Evolutionary conservation across 495 filamentous ascomycete species (phyloP), one percentile per base, ranked within the genome.

Genomic region (Geopyxis carbonaria): DNA sequence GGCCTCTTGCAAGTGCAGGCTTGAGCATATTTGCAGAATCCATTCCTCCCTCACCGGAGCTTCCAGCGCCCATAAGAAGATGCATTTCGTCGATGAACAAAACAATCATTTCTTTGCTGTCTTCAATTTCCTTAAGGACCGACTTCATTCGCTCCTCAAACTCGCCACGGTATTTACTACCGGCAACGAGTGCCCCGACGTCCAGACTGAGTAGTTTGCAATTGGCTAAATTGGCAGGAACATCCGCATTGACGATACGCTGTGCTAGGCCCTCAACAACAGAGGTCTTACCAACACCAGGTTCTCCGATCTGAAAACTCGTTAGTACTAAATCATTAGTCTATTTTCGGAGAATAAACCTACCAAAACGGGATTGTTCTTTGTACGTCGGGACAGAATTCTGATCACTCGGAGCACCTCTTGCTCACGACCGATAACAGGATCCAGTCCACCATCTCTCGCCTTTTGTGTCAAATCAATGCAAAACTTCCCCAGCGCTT

Each of bases 61-160:
- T 70, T 27, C 89, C 89, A 43, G 89, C 89, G 24, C 89, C 89
- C 89, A 97, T 97, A 38, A 97, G 73, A 13, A 97, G 71, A 64
- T 97, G 89, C 34, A 97, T 97, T 54, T 97, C 89, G 55, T 97
- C 89, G 45, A 97, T 86, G 48, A 97, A 97, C 21, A 97, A 73
- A 33, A 97, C 75, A 42, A 97, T 93, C 64, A 82, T 93, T 20
- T 97, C 84, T 56, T 87, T 85, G n/a, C 84, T 84, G 38, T 94
- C 80, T 39, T 84, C 71, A 35, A 97, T 93, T 56, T 97, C 89
- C 57, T 95, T 95, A 40, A 97, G 64, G 13, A 97, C 86, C 9
- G 89, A 82, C 68, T 97, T 97, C 85, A 97, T 93, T 43, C 89
- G 72, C 64, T 97, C 89, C 57, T 97, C 89, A 48, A 97, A 97